These are phyloP conservation scores for Diaporthe vaccinii DNA, from an alignment of 2,329 filamentous ascomycete genomes.

Conservation along the genomic window DNA sequence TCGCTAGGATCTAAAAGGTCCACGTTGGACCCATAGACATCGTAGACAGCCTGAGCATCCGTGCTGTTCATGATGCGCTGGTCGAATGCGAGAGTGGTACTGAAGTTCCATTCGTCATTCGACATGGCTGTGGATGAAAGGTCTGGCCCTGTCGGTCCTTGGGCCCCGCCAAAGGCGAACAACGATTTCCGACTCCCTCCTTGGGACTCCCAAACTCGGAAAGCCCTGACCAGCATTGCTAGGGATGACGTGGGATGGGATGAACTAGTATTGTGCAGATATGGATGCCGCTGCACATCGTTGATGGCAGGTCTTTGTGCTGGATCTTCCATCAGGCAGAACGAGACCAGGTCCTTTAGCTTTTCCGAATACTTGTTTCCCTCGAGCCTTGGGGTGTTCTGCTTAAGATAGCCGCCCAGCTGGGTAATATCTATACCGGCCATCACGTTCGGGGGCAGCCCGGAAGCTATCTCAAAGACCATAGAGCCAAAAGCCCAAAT, in stretches of 20 bases:
- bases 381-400: constrained; percentile 76
- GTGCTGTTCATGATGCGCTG: constrained; percentile 66
- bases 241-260: constrained; percentile 75
- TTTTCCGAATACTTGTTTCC: constrained; percentile 78
- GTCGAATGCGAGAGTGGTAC: constrained; percentile 75
- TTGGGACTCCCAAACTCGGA: constrained; percentile 80
- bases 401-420: constrained; percentile 69
- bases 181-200: constrained; percentile 78
- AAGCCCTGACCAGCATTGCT: constrained; percentile 76
- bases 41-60: constrained; percentile 70
- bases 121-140: constrained; percentile 59
- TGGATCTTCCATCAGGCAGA: constrained; percentile 79
- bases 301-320: constrained; percentile 77
- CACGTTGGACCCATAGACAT: constrained; percentile 68
- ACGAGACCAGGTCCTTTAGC: constrained; percentile 78
- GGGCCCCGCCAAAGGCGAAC: constrained; percentile 71
- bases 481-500: constrained; percentile 90
- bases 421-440: constrained; percentile 66
- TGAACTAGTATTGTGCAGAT: constrained; percentile 73
- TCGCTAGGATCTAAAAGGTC: constrained; percentile 61
- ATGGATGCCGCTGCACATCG: constrained; percentile 77
- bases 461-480: constrained; percentile 84
- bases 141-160: constrained; percentile 61
- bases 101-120: constrained; percentile 77
- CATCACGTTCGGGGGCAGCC: constrained; percentile 77